phyloP scores from a whole-genome alignment of 176 grass and related monocot species.

The Triticum turgidum region DNA sequence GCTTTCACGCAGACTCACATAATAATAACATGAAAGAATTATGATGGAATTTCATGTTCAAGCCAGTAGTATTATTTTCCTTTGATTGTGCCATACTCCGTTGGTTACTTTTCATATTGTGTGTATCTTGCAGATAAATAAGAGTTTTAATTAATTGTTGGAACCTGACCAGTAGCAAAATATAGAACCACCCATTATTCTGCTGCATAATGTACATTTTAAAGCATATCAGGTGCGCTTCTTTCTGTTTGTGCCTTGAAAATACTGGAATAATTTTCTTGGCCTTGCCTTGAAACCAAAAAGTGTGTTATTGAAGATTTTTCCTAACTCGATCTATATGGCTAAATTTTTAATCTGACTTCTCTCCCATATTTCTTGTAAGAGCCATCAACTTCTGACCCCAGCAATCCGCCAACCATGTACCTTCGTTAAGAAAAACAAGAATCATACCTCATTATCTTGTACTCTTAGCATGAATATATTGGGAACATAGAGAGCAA shows the following conservation, averaged over 20 bases:
- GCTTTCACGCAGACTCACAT: too few relatives aligned
- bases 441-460: too few relatives aligned
- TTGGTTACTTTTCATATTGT: conserved; percentile 85
- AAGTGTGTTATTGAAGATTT: background rate
- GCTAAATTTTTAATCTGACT: conserved; percentile 38
- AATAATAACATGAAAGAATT: too few relatives aligned
- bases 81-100: conserved; percentile 97
- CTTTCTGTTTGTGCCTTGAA: conserved; percentile 97
- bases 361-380: conserved; percentile 80
- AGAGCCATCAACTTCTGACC: conserved; percentile 72
- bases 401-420: conserved; percentile 79
- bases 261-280: conserved; percentile 88
- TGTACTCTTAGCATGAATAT: too few relatives aligned
- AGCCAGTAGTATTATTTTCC: too few relatives aligned
- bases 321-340: background rate
- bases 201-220: conserved; percentile 56
- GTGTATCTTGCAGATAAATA: conserved; percentile 58
- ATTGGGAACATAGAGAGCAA: too few relatives aligned
- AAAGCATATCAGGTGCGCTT: conserved; percentile 96
- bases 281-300: conserved; percentile 68
- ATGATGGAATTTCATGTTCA: too few relatives aligned
- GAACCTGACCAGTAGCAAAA: background rate
- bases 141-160: conserved; percentile 7
- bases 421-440: conserved; percentile 40
- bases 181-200: background rate